These are phyloP conservation scores for Vitis labrusca DNA, from an alignment of 164 flowering plant species.

Conservation along the genomic window DNA sequence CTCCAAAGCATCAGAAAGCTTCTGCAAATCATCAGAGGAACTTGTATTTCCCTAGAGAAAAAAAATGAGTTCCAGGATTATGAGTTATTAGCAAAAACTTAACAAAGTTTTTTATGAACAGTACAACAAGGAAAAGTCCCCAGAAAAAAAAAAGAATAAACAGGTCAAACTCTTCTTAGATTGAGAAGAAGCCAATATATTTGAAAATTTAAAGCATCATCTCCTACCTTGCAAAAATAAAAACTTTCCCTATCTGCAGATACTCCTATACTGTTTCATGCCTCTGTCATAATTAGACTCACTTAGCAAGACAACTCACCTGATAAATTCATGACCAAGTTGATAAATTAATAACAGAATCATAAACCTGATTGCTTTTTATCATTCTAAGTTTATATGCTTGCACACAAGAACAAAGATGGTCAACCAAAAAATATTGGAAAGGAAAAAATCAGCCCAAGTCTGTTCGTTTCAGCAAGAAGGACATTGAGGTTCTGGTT, in stretches of 20 bases:
- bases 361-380: too few species aligned
- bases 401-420: too few species aligned
- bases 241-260: background rate
- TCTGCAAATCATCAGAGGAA: slow-evolving; percentile 44
- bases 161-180: background rate
- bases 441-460: too few species aligned
- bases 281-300: too few species aligned
- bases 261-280: background rate
- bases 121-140: background rate
- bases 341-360: too few species aligned
- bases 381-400: too few species aligned
- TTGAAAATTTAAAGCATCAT: background rate
- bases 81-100: background rate
- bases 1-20: slow-evolving; percentile 85
- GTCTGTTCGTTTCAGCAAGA: too few species aligned
- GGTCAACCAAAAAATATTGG: too few species aligned
- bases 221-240: background rate
- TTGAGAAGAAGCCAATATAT: background rate
- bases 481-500: too few species aligned
- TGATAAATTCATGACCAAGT: too few species aligned
- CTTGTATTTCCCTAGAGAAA: slow-evolving; percentile 40
- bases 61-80: slow-evolving; percentile 4
- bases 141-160: background rate
- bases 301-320: too few species aligned
- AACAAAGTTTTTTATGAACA: background rate